These are phyloP conservation scores for Toxoplasma gondii DNA, from an alignment of 169 alveolate genomes.

Conservation along the genomic window DNA sequence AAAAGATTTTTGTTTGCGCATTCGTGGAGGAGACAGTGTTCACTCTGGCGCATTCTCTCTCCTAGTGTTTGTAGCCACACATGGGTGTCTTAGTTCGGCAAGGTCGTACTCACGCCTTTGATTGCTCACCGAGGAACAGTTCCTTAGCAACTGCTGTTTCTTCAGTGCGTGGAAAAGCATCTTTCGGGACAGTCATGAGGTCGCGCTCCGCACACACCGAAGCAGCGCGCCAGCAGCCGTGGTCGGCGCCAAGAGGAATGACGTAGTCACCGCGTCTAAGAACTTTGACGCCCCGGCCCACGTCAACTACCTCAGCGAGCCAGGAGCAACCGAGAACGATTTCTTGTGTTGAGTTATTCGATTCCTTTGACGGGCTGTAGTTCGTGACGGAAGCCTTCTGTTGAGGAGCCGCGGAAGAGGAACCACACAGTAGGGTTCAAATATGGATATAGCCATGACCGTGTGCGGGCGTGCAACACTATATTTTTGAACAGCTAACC, in stretches of 20 bases:
- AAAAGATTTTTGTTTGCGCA: background rate
- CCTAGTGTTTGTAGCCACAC: background rate
- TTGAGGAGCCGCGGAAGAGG: background rate
- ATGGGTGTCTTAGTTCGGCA: background rate
- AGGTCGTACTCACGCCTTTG: background rate
- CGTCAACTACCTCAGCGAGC: slow-evolving; percentile 19
- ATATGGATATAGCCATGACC: too few relatives aligned
- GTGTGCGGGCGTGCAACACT: too few relatives aligned
- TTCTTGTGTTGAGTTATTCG: background rate
- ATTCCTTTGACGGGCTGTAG: background rate
- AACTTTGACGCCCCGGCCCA: slow-evolving; percentile 27
- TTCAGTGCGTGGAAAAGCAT: slow-evolving; percentile 8
- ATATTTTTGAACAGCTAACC: too few relatives aligned
- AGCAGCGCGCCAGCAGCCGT: slow-evolving; percentile 43
- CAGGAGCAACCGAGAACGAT: slow-evolving; percentile 18
- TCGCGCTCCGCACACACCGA: slow-evolving; percentile 15
- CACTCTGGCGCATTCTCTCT: background rate
- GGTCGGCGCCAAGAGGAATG: slow-evolving; percentile 12
- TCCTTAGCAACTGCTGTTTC: slow-evolving; percentile 16
- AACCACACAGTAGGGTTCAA: too few relatives aligned
- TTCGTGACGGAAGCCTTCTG: background rate
- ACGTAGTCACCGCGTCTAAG: background rate
- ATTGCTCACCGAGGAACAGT: slow-evolving; percentile 30
- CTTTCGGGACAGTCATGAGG: background rate
- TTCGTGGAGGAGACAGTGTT: background rate